phyloP scores from a whole-genome alignment of 352 stramenopile genomes.

The Phytophthora vignae region DNA sequence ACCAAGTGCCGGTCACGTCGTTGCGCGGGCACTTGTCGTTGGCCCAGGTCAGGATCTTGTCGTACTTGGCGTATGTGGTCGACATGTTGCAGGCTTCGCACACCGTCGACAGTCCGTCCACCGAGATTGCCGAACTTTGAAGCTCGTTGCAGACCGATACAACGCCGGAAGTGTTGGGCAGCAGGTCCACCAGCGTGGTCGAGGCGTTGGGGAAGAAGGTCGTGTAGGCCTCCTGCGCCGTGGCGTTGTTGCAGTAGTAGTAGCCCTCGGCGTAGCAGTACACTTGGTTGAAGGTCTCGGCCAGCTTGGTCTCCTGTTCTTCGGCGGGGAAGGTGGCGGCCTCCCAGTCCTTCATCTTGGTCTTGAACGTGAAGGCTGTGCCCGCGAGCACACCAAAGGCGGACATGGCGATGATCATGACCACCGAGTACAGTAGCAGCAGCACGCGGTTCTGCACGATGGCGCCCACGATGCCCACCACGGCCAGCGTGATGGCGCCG shows the following conservation, averaged over 20 bases:
- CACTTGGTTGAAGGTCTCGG: slow-evolving; percentile 76
- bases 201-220: slow-evolving; percentile 71
- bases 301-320: slow-evolving; percentile 64
- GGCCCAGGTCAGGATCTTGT: slow-evolving; percentile 74
- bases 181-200: slow-evolving; percentile 40
- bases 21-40: slow-evolving; percentile 70
- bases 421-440: slow-evolving; percentile 74
- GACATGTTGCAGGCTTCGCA: slow-evolving; percentile 68
- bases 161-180: slow-evolving; percentile 72
- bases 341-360: slow-evolving; percentile 74
- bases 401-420: slow-evolving; percentile 77
- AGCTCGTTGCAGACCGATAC: slow-evolving; percentile 59
- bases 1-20: slow-evolving; percentile 59
- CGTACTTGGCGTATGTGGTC: slow-evolving; percentile 65
- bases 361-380: slow-evolving; percentile 77
- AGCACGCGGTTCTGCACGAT: slow-evolving; percentile 72
- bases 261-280: slow-evolving; percentile 89
- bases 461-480: slow-evolving; percentile 74
- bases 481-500: slow-evolving; percentile 59
- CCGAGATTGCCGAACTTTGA: slow-evolving; percentile 13
- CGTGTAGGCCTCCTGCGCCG: slow-evolving; percentile 56
- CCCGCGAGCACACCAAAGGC: slow-evolving; percentile 77
- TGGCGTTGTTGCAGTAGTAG: slow-evolving; percentile 87
- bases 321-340: slow-evolving; percentile 58
- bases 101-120: slow-evolving; percentile 51